phyloP scores from a whole-genome alignment of 495 filamentous ascomycete genomes.

The Aspergillus kassunensis region DNA sequence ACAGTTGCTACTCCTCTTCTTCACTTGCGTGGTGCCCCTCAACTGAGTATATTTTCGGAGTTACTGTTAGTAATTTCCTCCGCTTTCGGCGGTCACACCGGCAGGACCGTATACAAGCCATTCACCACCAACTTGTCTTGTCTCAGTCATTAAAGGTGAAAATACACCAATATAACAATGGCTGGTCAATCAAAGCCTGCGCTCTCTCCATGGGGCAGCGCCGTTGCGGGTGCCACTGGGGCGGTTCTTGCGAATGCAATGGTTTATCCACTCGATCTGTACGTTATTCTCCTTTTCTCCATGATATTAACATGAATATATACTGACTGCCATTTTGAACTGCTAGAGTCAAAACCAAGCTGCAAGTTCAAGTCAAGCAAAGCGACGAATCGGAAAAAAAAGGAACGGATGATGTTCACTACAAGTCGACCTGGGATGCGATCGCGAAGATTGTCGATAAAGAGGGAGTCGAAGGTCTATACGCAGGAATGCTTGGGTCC shows the following conservation, averaged over 20 bases:
- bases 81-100: slow-evolving; percentile 7
- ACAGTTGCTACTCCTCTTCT: neutral
- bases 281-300: slow-evolving; percentile 27
- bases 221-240: slow-evolving; percentile 87
- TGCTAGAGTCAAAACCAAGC: slow-evolving; percentile 84
- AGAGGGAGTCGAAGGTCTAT: slow-evolving; percentile 79
- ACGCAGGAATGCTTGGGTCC: slow-evolving; percentile 81
- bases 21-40: neutral
- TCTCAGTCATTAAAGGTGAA: neutral
- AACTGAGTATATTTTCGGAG: slow-evolving; percentile 1
- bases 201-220: slow-evolving; percentile 90
- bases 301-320: neutral
- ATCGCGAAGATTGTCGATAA: slow-evolving; percentile 78
- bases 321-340: slow-evolving; percentile 13
- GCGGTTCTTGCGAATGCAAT: slow-evolving; percentile 93
- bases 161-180: slow-evolving; percentile 47
- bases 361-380: slow-evolving; percentile 91
- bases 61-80: slow-evolving; percentile 8
- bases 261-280: slow-evolving; percentile 98
- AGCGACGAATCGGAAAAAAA: slow-evolving; percentile 24
- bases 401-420: slow-evolving; percentile 56
- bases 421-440: slow-evolving; percentile 81
- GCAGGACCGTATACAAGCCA: neutral
- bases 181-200: slow-evolving; percentile 73
- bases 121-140: neutral